Base-by-base conservation (phyloP, 495 filamentous ascomycete species). In the Lepidopterella palustris region DNA sequence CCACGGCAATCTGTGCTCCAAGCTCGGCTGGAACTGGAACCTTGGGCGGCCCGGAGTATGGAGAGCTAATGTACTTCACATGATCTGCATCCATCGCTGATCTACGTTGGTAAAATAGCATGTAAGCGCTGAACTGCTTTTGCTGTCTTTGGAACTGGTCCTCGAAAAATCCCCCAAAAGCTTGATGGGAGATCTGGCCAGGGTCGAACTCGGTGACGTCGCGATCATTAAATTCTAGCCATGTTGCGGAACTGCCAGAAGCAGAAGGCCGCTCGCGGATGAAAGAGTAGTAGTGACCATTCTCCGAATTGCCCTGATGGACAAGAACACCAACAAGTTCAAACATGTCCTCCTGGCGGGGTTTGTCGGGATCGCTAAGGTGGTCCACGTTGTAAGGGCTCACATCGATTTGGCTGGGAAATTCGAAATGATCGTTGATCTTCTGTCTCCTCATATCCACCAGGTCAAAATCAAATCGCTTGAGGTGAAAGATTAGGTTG, bases 241-340 rank as follows among this genome's bases (percentile, higher is more conserved):
- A 99, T 3, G 68, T 76, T 1, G 79, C 76, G 0, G 70, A 62
- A 10, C 71, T 70, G 24, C 72, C 74, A 21, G 71, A 73, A 3
- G 80, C 78, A 4, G 51, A 55, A 9, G 90, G 86, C 25, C 90
- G 80, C 70, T 95, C 87, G 21, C 90, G 87, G 54, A 92, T 87
- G 73, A 87, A 97, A 0, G 93, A 97, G 72, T 96, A 97, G 72
- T 99, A 99, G 71, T 99, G 93, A 0, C 93, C 93, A 15, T 89
- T 91, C 70, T 97, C 91, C 15, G 93, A 91, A 11, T 87, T 95
- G 23, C 93, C 93, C 29, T 84, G 87, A 70, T 99, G 93, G 4
- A 97, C 90, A 13, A 99, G 81, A 25, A 97, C 81, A 10, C 93
- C 93, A 18, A 95, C 91, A 4, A 99, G 77, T 68, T 96, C 89